Evolutionary conservation across 1,284 basidiomycete genomes (phyloP), one percentile per base, ranked within the genome.

Genomic region (Sanguinoderma infundibulare): DNA sequence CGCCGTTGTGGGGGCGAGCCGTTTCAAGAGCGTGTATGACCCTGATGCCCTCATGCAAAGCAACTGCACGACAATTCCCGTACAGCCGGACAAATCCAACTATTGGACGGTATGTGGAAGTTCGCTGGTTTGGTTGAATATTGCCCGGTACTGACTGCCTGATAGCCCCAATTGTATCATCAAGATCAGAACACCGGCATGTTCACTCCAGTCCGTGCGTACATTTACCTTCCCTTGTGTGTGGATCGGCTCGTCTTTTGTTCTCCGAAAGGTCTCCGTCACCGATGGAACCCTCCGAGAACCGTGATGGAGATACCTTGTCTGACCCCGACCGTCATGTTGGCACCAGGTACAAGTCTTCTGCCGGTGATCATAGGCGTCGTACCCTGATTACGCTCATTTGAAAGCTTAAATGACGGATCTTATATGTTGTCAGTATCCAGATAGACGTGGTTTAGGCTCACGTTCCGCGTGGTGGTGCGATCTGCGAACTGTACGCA

Each of bases 101-200:
- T 73, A 72, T 63, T 73, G 72, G 71, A 61, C 67, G 47, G 71
- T 70, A 46, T 57, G 70, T 60, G 35, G 9, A 5, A n/a, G n/a
- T n/a, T 24, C 32, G 10, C n/a, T 15, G 15, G 28, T 32, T 28
- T 9, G 10, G 35, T 54, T 28, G 12, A 39, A 40, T 38, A 14
- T 12, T 24, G 10, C 1, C 2, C 3, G 32, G 3, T 30, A 14
- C 40, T 60, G 50, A 53, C 30, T 51, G 12, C 15, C 26, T 22
- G 26, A 38, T 51, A 71, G 69, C 69, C 69, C 6, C 54, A 63
- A 52, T 22, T 70, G 26, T 69, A 69, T 53, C 66, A 70, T 57
- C 69, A 69, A 36, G 67, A 69, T 52, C 66, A 62, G 47, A 55
- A 60, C 24, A 67, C 63, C 17, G 59, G 66, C 5, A 24, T 63